Evolutionary conservation across 495 filamentous ascomycete species (phyloP), one percentile per base, ranked within the genome.

Genomic region (Jackrogersella minutella): DNA sequence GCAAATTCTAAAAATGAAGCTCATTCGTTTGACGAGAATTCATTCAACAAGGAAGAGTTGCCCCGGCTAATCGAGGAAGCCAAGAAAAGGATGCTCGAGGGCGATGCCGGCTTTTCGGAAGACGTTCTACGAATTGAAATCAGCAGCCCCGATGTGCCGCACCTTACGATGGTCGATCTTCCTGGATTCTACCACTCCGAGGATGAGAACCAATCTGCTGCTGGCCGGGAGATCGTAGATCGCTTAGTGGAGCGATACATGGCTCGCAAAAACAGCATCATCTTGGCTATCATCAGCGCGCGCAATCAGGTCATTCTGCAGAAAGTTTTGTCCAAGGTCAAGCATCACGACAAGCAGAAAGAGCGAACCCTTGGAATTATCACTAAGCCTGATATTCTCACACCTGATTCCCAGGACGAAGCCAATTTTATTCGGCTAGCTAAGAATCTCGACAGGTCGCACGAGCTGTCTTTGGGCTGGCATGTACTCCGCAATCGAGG

Each of bases 91-190:
- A 81, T 85, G 77, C 77, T 77, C 1, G 21, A 40, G 5, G 36
- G 44, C 19, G 33, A 50, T 21, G 72, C 64, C 5, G 54, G 70
- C 3, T 88, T 90, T 59, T 81, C 85, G 0, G 78, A 84, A 30
- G 88, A 91, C 62, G 78, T 91, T 2, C 78, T 92, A 1, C 83
- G 84, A 41, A 75, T 93, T 43, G 85, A 89, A 55, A 86, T 92
- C 4, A 74, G 69, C 0, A 86, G 85, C 0, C 89, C 89, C 0
- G 74, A 79, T 19, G 69, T 84, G 16, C 85, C 85, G 0, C 85
- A 90, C n/a, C 74, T 92, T 6, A 88, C 84, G 0, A 65, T 91
- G 0, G 86, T 92, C 2, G 88, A 91, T 61, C 78, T 91, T 8
- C 88, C 90, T 0, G 87, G 88, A 0, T 74, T 91, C 3, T 86